Percentiles rank a stretch among this genome's conserved stretches.
These are phyloP conservation scores for Coemansia sp. DNA, from an alignment of 192 early-diverging fungal genomes.

Conservation along the genomic window DNA sequence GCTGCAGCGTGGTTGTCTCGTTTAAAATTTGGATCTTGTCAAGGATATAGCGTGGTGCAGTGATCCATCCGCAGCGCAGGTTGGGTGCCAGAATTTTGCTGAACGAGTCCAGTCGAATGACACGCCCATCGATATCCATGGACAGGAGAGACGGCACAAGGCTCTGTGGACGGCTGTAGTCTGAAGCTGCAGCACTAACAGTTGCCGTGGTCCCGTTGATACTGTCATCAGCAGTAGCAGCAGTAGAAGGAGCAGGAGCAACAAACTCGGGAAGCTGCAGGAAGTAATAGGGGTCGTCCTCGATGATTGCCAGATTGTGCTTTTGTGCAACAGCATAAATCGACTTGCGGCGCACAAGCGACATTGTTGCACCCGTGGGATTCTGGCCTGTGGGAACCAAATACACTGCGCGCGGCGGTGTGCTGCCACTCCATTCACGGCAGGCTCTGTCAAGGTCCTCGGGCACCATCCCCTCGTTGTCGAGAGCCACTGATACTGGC, in stretches of 20 bases:
- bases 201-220: too few species aligned
- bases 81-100: constrained; percentile 91
- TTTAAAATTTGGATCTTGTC: constrained; percentile 77
- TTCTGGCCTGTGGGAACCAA: constrained; percentile 85
- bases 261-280: constrained; percentile 58
- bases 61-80: constrained; percentile 79
- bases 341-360: constrained; percentile 67
- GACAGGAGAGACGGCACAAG: constrained; percentile 79
- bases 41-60: constrained; percentile 64
- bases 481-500: constrained; percentile 54
- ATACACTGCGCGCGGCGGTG: constrained; percentile 59
- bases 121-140: constrained; percentile 82
- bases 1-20: constrained; percentile 79
- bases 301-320: constrained; percentile 82
- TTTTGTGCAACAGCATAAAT: constrained; percentile 75
- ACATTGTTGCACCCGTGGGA: constrained; percentile 83
- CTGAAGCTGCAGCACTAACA: too few species aligned
- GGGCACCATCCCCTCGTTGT: constrained; percentile 65
- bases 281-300: constrained; percentile 96
- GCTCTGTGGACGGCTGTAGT: neutral
- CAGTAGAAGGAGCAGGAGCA: too few species aligned
- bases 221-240: too few species aligned
- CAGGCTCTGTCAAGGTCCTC: constrained; percentile 55
- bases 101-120: constrained; percentile 89
- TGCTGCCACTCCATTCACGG: constrained; percentile 43